Evolutionary conservation across 1,139 yeast species (phyloP), one percentile per base, ranked within the genome.

Genomic region (Wickerhamomyces sp.): DNA sequence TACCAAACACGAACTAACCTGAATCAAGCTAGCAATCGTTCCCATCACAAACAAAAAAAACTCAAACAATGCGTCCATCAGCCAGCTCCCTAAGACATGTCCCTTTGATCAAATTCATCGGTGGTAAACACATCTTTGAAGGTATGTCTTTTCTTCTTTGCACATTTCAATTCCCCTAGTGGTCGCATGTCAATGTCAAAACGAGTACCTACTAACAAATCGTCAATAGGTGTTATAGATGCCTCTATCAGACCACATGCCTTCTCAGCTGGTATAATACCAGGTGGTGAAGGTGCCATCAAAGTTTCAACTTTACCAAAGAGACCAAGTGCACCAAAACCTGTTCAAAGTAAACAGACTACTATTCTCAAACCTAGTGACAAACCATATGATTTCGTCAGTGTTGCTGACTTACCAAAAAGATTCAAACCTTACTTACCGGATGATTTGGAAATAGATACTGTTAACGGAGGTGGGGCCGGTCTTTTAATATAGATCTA

Each of bases 381-480:
- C 27, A 57, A 55, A 38, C 58, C 58, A 40, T 56, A 31, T 26
- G 59, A 57, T 36, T 56, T 43, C 41, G 45, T 43, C 9, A 37
- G 53, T 9, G 48, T 56, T 6, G 40, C 29, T 27, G 51, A 55
- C n/a, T 38, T 57, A 23, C 61, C 61, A 32, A 47, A 45, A 42
- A 50, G 57, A 45, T 57, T 53, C 51, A 57, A 52, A 34, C 48
- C 52, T 9, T 47, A 49, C n/a, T 34, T 39, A 1, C 37, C 51
- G 29, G 56, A 49, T 10, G 55, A 53, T n/a, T 18, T 41, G 13
- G 61, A 57, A 46, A 50, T 54, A 27, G 61, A 56, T 11, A 52
- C 45, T 30, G 49, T 57, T 26, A 57, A 56, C 32, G 45, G 52
- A 33, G 61, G 60, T 52, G 61, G 61, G 44, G 60, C 59, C 26